Base-by-base conservation (phyloP, 1,284 basidiomycete genomes). In the Polyporus tsugae region DNA sequence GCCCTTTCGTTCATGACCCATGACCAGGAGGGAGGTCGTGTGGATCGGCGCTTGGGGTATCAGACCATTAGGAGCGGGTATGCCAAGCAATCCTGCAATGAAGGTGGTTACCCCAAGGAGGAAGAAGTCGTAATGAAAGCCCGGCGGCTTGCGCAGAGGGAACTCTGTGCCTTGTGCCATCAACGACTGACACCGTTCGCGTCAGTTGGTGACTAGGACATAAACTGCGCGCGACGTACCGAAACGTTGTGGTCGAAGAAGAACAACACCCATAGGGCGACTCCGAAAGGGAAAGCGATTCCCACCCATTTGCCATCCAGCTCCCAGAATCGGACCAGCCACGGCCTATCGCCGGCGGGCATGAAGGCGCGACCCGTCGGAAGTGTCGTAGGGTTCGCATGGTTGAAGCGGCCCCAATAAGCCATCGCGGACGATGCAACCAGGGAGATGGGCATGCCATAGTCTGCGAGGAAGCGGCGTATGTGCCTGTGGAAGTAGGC, bases 21-120 rank as follows among this genome's bases (percentile, higher is more conserved):
- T 91, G 49, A 97, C 86, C 19, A 94, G 84, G 0, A 99, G 87
- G 7, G 95, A 93, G 15, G 90, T 88, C 0, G 97, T 98, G 76
- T 98, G 96, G 33, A 98, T 94, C 0, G 97, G 97, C 0, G 97
- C 97, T 81, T 99, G 97, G 0, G 97, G 97, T 60, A 99, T 98
- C 29, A 97, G 86, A 4, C 96, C 97, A 75, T 99, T 98, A 0
- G 97, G 97, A 0, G 97, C 96, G 0, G 97, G 96, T 4, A 98
- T 78, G 19, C 97, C 97, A 2, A 99, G 85, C 22, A 99, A 82
- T 0, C 96, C 97, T 4, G 96, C 92, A 60, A 98, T 89, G 75
- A 99, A 94, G 0, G 97, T 98, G 0, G 95, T 96, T 70, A 97
- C 85, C 4, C 97, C 97, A 17, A 99, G 88, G 4, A 96, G 83